These are phyloP conservation scores for Abelmoschus esculentus DNA, from an alignment of 345 rosid species.

Conservation along the genomic window DNA sequence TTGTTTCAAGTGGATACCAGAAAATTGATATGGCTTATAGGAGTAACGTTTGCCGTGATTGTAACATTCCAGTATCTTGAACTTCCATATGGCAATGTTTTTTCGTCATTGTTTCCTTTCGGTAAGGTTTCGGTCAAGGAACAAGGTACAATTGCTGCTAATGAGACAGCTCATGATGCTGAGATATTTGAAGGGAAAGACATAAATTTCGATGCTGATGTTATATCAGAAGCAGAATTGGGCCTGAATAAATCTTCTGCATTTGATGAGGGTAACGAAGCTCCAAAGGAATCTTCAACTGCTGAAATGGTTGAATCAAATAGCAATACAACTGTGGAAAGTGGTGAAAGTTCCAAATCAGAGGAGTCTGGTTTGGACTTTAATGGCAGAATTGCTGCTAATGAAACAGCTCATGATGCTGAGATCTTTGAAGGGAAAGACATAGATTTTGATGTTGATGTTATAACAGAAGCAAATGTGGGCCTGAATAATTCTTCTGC, in stretches of 20 bases:
- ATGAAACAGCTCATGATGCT: slow-evolving; percentile 19
- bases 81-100: slow-evolving; percentile 42
- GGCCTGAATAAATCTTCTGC: slow-evolving; percentile 18
- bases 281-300: slow-evolving; percentile 12
- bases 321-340: slow-evolving; percentile 2
- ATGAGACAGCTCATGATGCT: slow-evolving; percentile 19
- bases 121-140: slow-evolving; percentile 28
- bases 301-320: slow-evolving; percentile 13
- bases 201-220: slow-evolving; percentile 20
- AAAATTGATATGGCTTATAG: slow-evolving; percentile 44
- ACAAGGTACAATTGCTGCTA: slow-evolving; percentile 5
- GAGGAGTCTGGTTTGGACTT: slow-evolving; percentile 7
- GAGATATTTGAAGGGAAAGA: slow-evolving; percentile 14
- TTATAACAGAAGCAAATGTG: slow-evolving; percentile 9
- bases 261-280: slow-evolving; percentile 11
- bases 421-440: slow-evolving; percentile 15
- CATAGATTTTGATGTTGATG: slow-evolving; percentile 20
- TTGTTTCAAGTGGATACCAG: slow-evolving; percentile 36
- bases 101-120: slow-evolving; percentile 40
- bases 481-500: slow-evolving; percentile 18
- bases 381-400: neutral
- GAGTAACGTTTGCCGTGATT: slow-evolving; percentile 30
- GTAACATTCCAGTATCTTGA: slow-evolving; percentile 49
- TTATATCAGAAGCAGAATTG: slow-evolving; percentile 9
- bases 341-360: slow-evolving; percentile 10